Base-by-base conservation (phyloP, 2,329 filamentous ascomycete species). In the Fusarium sp. region DNA sequence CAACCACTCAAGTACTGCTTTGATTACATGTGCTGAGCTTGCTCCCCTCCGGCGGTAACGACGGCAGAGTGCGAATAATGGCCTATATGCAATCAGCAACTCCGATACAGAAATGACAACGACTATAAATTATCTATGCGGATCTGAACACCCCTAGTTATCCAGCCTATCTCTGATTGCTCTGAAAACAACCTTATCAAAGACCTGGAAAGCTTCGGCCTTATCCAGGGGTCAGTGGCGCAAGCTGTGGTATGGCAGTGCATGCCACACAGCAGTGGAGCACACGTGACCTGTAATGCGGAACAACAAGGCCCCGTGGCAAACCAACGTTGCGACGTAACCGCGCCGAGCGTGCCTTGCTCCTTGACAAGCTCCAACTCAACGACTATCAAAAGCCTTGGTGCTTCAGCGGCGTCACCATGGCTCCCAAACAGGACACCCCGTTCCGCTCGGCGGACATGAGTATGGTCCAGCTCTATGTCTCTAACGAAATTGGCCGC, bases 391-490 rank as follows among this genome's bases (percentile, higher is more conserved):
- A 77, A 77, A 52, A 74, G 79, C 79, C 74, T 74, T 75, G 81
- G 81, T 78, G 80, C 74, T 74, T 66, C 69, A 69, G 65, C 72
- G 69, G 68, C 80, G 77, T 80, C 80, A 74, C 73, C 80, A 93
- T 93, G 91, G 90, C 90, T 84, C 87, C 89, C 77, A 85, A 87
- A 83, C 86, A 94, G 87, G 95, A 98, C 87, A 98, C 95, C 85
- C 94, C 98, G 88, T 98, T 99, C 92, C 96, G 97, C 90, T 99
- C 97, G 83, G 94, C 95, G 94, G 94, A 98, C 86, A 99, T 99
- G 97, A 98, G 95, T 90, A 93, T 99, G 93, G 97, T 97, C 81
- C 97, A 99, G 92, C 93, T 99, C 81, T 99, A 98, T 86, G 97
- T 99, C 81, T 95, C 97, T 81, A 98, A 98, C 83, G 97, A 99